phyloP scores from a whole-genome alignment of 345 rosid genomes.

The Euphorbia pulcherrima region DNA sequence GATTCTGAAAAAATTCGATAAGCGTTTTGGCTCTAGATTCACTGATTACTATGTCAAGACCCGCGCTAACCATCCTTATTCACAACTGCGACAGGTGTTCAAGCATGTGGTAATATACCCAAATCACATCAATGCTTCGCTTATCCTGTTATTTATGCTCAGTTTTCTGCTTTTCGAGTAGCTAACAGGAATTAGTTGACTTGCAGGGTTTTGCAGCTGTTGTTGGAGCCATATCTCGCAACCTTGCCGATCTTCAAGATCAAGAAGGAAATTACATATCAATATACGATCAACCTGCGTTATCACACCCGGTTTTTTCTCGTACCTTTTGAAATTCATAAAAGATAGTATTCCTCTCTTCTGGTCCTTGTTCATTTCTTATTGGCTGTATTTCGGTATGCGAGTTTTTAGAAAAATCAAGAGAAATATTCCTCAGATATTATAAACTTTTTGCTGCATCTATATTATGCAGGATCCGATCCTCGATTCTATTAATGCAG shows the following conservation, averaged over 20 bases:
- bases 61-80: conserved; percentile 95
- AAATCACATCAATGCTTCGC: conserved; percentile 13
- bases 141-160: not conserved
- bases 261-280: conserved; percentile 83
- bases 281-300: conserved; percentile 80
- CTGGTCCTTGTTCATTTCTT: not conserved
- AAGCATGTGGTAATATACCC: conserved; percentile 78
- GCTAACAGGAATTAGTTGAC: not conserved
- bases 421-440: too few relatives aligned
- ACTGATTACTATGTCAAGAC: conserved; percentile 84
- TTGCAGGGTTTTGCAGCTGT: conserved; percentile 92
- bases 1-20: conserved; percentile 92
- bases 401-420: too few relatives aligned
- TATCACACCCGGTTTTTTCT: conserved; percentile 60
- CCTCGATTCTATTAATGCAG: conserved; percentile 63
- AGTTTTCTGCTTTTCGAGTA: not conserved
- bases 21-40: conserved; percentile 87
- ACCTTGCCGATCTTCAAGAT: conserved; percentile 91
- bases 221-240: conserved; percentile 92
- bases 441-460: too few relatives aligned
- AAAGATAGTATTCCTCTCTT: conserved; percentile 15
- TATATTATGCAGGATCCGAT: conserved; percentile 65
- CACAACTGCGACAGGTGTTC: conserved; percentile 96
- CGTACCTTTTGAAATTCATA: conserved; percentile 20
- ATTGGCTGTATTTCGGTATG: too few relatives aligned